Evolutionary conservation across 202 grass and related monocot species (phyloP), one percentile per base, ranked within the genome.

Genomic region (Panicum virgatum): DNA sequence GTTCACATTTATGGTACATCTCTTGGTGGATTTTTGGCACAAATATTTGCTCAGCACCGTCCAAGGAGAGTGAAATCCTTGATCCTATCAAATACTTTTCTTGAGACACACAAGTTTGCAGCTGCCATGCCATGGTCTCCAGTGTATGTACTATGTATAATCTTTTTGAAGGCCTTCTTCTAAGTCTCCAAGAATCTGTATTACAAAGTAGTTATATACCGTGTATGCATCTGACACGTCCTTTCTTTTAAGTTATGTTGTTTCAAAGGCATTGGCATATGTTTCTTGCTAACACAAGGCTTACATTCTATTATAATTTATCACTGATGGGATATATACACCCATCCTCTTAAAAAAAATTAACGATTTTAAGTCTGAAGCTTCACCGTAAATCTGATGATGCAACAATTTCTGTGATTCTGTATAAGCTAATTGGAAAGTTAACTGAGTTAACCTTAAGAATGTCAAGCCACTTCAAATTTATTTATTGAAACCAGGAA

Each of bases 1-100:
- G 90, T 95, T 72, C 96, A 98, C 79, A 89, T 98, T 78, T 98
- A 95, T 87, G 96, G 96, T 53, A 98, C 96, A 82, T 98, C 96
- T 86, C 92, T 98, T 85, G 96, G 96, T 79, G 96, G 92, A 88
- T 98, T 98, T 67, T 80, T 98, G 36, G 96, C 90, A 80, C 91
- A 95, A 83, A 89, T 98, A 88, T 98, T 98, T 85, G 85, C 90
- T 84, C 90, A 98, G 69, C 89, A 90, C 39, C 88, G 96, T n/a
- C 96, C 90, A 64, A 91, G 96, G 79, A 90, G 96, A 54, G 92
- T 98, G 37, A 98, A 93, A 54, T 98, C 96, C 19, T 90, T 98
- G 84, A 80, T 98, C 50, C 77, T 98, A 46, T 98, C 96, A 86
- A 98, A 98, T 87, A 84, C 96, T 44, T 98, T 93, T 85, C 67